Conservation (phyloP, 2,329 filamentous ascomycete genomes). For the Botrytis sinoallii region DNA sequence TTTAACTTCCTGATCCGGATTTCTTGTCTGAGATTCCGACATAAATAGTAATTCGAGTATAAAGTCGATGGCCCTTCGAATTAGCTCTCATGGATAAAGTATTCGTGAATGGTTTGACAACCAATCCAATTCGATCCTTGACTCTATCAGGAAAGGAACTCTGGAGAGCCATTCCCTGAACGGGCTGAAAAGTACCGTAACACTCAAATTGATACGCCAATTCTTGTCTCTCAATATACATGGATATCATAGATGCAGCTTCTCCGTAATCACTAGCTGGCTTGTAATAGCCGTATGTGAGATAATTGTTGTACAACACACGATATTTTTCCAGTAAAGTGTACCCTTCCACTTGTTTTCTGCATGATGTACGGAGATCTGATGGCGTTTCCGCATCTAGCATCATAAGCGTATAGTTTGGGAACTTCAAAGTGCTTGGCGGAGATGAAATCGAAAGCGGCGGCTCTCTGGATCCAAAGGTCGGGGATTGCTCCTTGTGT, state of each 20-base stretch:
- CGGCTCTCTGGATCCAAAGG: neutral
- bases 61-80: neutral
- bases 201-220: neutral
- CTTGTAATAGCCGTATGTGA: neutral
- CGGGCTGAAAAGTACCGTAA: neutral
- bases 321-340: neutral
- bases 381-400: neutral
- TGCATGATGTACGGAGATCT: neutral
- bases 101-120: neutral
- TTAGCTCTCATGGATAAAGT: neutral
- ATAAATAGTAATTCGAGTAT: neutral
- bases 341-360: neutral
- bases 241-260: neutral
- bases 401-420: neutral
- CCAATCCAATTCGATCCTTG: neutral
- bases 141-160: too few relatives aligned
- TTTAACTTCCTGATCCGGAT: neutral
- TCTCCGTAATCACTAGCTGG: neutral
- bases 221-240: neutral
- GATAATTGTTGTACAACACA: neutral
- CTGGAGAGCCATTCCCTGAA: neutral
- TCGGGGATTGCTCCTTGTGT: neutral
- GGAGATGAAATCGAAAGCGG: neutral
- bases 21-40: neutral
- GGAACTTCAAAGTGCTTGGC: neutral